A percentile compares a stretch with the other conserved stretches of the same genome.
These are phyloP conservation scores for Phytophthora sojae DNA, from an alignment of 352 stramenopile genomes.

Conservation along the genomic window DNA sequence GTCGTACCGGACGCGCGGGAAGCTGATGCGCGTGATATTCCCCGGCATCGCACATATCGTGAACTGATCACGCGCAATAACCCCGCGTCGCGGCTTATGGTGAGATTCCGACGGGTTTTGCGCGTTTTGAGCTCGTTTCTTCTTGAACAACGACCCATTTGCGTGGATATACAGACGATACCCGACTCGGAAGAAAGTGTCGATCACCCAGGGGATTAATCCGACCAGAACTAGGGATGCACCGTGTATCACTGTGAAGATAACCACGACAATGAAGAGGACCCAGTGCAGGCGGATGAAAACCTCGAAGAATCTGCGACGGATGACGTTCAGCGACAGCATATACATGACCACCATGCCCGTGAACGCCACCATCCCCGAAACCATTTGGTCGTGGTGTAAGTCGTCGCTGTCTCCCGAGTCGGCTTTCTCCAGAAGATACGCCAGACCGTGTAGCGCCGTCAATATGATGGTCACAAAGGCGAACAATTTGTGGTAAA, in stretches of 20 bases:
- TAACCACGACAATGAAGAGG: slow-evolving; percentile 45
- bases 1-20: slow-evolving; percentile 35
- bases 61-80: slow-evolving; percentile 23
- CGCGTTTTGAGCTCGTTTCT: background rate
- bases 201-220: slow-evolving; percentile 28
- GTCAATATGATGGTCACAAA: slow-evolving; percentile 33
- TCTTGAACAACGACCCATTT: slow-evolving; percentile 15
- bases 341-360: slow-evolving; percentile 32
- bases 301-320: slow-evolving; percentile 50
- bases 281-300: slow-evolving; percentile 53
- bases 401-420: background rate
- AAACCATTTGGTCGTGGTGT: slow-evolving; percentile 15
- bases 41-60: slow-evolving; percentile 8
- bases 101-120: background rate
- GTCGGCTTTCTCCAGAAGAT: slow-evolving; percentile 21
- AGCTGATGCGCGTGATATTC: slow-evolving; percentile 39
- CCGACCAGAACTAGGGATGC: slow-evolving; percentile 34
- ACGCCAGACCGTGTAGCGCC: slow-evolving; percentile 38
- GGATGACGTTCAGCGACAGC: slow-evolving; percentile 37
- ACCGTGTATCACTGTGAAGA: slow-evolving; percentile 42
- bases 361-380: slow-evolving; percentile 27
- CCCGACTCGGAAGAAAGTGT: slow-evolving; percentile 39
- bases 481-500: slow-evolving; percentile 52
- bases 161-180: slow-evolving; percentile 13
- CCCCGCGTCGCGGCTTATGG: slow-evolving; percentile 11